A percentile compares a stretch with the other conserved stretches of the same genome.
Evolutionary conservation across 1,139 yeast species (phyloP).

Genomic region (Lodderomyces metapsilosis): DNA sequence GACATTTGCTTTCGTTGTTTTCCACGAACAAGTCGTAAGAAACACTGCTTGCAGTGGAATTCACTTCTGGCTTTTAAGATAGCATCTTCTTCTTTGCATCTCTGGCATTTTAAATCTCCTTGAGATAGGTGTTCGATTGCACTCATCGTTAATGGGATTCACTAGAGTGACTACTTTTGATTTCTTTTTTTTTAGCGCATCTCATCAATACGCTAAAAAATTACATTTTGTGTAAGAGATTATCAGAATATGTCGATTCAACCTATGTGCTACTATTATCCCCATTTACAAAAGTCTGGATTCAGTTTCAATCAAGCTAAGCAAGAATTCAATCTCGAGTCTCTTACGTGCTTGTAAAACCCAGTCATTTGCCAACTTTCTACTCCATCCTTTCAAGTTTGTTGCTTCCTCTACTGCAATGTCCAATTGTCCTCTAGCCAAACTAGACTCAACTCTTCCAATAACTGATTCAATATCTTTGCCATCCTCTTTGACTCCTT

Average conservation of each 20-base stretch:
- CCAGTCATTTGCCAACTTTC: conserved; percentile 91
- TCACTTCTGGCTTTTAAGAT: conserved; percentile 65
- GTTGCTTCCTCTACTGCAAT: conserved; percentile 93
- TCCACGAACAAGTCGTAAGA: conserved; percentile 66
- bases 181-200: conserved; percentile 3
- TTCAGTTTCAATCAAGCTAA: conserved; percentile 64
- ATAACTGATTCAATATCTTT: conserved; percentile 85
- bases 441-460: conserved; percentile 78
- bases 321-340: conserved; percentile 79
- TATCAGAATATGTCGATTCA: too few relatives aligned
- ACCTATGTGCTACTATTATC: conserved; percentile 1
- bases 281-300: conserved; percentile 33
- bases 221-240: too few relatives aligned
- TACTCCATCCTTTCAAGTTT: conserved; percentile 88
- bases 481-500: conserved; percentile 59
- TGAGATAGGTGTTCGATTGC: conserved; percentile 21
- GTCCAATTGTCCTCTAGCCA: conserved; percentile 75
- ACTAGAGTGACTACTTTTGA: neutral
- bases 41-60: conserved; percentile 68
- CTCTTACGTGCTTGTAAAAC: conserved; percentile 83
- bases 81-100: conserved; percentile 54
- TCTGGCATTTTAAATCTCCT: conserved; percentile 24
- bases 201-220: too few relatives aligned
- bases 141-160: conserved; percentile 6
- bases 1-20: conserved; percentile 79